These are phyloP conservation scores for Aureobasidium zeae DNA, from an alignment of 2,329 filamentous ascomycete species.

Conservation along the genomic window DNA sequence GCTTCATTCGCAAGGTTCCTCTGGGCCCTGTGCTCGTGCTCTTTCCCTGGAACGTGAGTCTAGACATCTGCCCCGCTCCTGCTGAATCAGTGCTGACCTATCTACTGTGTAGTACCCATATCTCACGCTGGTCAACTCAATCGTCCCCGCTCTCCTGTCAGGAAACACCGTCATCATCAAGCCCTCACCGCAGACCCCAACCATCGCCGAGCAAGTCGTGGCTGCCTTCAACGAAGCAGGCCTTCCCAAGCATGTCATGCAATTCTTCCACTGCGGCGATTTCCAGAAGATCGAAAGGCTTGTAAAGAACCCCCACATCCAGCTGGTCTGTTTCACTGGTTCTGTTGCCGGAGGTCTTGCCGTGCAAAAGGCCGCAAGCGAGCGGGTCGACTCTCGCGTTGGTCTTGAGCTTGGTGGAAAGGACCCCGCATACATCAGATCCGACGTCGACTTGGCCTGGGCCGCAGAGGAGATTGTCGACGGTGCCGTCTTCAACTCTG, in stretches of 20 bases:
- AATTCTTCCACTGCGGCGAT: slow-evolving; percentile 86
- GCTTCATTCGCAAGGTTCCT: slow-evolving; percentile 81
- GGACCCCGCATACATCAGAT: slow-evolving; percentile 81
- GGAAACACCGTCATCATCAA: slow-evolving; percentile 91
- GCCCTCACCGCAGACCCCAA: slow-evolving; percentile 89
- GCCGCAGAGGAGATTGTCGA: slow-evolving; percentile 91
- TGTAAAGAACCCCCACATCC: slow-evolving; percentile 65
- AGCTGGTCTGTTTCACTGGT: slow-evolving; percentile 85
- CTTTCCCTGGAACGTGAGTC: slow-evolving; percentile 90
- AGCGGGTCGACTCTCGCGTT: slow-evolving; percentile 69
- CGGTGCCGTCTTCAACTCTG: slow-evolving; percentile 93
- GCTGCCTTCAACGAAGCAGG: slow-evolving; percentile 71
- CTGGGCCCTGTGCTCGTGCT: slow-evolving; percentile 81
- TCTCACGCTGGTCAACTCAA: slow-evolving; percentile 81
- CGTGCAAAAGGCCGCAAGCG: slow-evolving; percentile 74
- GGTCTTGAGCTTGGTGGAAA: slow-evolving; percentile 91
- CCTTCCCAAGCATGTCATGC: slow-evolving; percentile 72
- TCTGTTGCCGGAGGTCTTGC: slow-evolving; percentile 81
- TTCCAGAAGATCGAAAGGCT: slow-evolving; percentile 67
- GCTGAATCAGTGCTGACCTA: slow-evolving; percentile 2
- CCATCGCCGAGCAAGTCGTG: slow-evolving; percentile 74
- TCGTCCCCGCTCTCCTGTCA: slow-evolving; percentile 81
- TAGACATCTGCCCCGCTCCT: slow-evolving; percentile 9
- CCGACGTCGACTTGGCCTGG: slow-evolving; percentile 82
- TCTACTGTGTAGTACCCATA: slow-evolving; percentile 86